Evolutionary conservation across 225 moss, liverwort and hornwort genomes (phyloP), one percentile per base, ranked within the genome.

Genomic region (Climacium dendroides): DNA sequence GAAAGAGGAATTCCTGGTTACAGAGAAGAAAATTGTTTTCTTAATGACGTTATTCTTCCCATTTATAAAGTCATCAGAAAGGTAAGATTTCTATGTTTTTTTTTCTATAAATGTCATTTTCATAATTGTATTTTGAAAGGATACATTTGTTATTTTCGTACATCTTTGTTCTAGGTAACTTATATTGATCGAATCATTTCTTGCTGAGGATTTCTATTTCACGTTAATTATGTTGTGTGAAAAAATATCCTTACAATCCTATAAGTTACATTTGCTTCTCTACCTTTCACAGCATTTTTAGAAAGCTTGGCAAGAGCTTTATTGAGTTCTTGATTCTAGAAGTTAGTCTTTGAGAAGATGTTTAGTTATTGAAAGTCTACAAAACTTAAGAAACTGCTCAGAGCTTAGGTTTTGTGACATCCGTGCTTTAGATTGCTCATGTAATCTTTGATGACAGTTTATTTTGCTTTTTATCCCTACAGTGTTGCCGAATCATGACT

Each of bases 61-160:
- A 90, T 98, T n/a, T 98, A 98, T 82, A 77, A 90, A 43, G 89
- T 96, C 66, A 83, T 95, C 57, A 89, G 87, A 87, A 93, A 93
- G 95, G 98, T 98, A 90, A 70, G 87, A 15, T 80, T 50, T 37
- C 74, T 77, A 43, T 57, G 73, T 82, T 88, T 85, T 60, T 74
- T 69, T 35, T 43, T 74, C 54, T 59, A 23, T 82, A 73, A 48
- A 73, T 88, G 5, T 45, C 53, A 54, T 60, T 80, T 34, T 17
- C 65, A 26, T 57, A 55, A 50, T 47, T 76, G 22, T 37, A 43
- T 37, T 66, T 43, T 81, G 58, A 22, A 54, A 79, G 32, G 47
- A 81, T 39, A 39, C 23, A 23, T 73, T 30, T 78, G 13, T 78
- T 70, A 67, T 74, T 52, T 88, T 83, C 66, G 53, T 35, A 26